These are phyloP conservation scores for Epichloe hybrida DNA, from an alignment of 2,329 filamentous ascomycete species.

Conservation along the genomic window DNA sequence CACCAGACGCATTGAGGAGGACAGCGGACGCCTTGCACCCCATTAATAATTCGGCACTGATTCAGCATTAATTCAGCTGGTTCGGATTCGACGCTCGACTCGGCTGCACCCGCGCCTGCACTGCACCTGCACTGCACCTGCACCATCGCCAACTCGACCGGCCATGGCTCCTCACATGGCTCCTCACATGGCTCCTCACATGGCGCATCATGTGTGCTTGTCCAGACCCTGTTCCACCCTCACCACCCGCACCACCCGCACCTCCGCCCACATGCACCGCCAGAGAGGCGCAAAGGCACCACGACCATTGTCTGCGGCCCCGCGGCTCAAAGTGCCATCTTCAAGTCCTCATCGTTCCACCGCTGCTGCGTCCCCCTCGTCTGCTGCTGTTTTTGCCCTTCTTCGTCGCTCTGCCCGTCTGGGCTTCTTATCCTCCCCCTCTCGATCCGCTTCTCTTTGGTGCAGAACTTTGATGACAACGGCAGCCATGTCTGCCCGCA, in stretches of 20 bases:
- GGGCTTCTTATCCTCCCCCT: background rate
- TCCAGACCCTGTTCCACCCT: too few species aligned
- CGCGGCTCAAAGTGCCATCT: background rate
- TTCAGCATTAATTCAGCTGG: too few species aligned
- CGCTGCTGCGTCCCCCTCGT: too few species aligned
- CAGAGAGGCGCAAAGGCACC: background rate
- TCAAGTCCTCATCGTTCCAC: background rate
- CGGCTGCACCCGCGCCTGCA: too few species aligned
- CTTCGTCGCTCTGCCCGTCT: conserved; percentile 1
- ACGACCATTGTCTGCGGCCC: background rate
- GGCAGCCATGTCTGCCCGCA: conserved; percentile 65
- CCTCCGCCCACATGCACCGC: background rate
- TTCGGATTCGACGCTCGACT: too few species aligned
- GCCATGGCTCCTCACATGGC: conserved; percentile 2
- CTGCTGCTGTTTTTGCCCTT: background rate
- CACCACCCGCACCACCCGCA: too few species aligned
- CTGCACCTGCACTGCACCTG: too few species aligned
- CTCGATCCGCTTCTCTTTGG: background rate
- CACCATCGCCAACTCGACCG: too few species aligned
- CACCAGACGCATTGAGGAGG: too few species aligned
- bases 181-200: conserved; percentile 3
- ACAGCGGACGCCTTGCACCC: too few species aligned
- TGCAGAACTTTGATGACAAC: conserved; percentile 32
- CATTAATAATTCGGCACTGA: too few species aligned
- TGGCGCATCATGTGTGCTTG: conserved; percentile 1